Evolutionary conservation across 108 stramenopile species (phyloP).

Genomic region (Pseudonitzschia multistriata): DNA sequence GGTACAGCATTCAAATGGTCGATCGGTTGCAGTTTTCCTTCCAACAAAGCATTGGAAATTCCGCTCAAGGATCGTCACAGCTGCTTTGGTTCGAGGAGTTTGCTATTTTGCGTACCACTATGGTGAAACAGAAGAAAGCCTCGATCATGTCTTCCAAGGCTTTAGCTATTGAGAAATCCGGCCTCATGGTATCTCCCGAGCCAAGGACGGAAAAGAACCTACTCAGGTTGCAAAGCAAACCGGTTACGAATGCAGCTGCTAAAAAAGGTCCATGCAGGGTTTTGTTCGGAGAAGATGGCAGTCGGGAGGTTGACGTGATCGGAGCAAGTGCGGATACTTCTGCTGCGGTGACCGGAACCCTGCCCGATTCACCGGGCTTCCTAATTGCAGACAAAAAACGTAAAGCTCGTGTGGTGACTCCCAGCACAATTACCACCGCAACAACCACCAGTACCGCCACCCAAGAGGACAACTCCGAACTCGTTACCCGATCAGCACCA

Average conservation of each 20-base stretch:
- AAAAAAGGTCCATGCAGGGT: slow-evolving; percentile 1
- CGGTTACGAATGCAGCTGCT: not conserved
- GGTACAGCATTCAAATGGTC: no score
- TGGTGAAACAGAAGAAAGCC: no score
- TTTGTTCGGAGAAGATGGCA: not conserved
- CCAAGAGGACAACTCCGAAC: not conserved
- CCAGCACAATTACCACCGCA: slow-evolving; percentile 2
- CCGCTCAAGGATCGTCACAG: no score
- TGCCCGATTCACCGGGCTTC: not conserved
- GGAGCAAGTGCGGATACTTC: not conserved
- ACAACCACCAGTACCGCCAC: not conserved
- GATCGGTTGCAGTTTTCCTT: no score
- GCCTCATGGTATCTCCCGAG: not conserved
- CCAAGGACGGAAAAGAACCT: not conserved
- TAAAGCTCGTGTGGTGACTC: slow-evolving; percentile 6
- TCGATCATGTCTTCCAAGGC: no score
- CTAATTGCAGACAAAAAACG: not conserved
- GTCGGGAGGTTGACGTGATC: not conserved
- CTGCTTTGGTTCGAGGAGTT: no score
- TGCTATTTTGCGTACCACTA: no score
- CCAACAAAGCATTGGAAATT: no score
- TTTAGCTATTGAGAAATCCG: no score
- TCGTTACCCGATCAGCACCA: slow-evolving; percentile 6
- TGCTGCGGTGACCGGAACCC: not conserved
- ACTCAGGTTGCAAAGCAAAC: not conserved